Percentiles rank a stretch among this genome's conserved stretches.
phyloP scores from a whole-genome alignment of 1,139 yeast species.

The Pneumocystis sp. region DNA sequence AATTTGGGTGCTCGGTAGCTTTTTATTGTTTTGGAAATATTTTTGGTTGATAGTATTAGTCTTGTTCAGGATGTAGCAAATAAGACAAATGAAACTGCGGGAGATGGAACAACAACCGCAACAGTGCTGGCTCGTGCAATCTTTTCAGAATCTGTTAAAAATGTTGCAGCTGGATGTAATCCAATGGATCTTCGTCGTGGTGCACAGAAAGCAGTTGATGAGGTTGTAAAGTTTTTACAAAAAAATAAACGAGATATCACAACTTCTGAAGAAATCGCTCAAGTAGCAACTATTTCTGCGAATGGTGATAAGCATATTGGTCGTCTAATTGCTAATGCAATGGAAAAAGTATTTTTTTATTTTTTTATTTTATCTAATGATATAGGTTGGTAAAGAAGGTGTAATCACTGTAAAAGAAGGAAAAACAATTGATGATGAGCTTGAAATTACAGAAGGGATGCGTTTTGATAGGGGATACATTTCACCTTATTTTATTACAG shows the following conservation, averaged over 20 bases:
- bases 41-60: conserved; percentile 13
- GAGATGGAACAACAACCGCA: conserved; percentile 98
- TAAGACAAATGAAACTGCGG: conserved; percentile 95
- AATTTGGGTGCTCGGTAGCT: conserved; percentile 72
- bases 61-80: conserved; percentile 95
- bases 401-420: conserved; percentile 97
- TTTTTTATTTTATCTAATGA: not conserved
- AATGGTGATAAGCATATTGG: conserved; percentile 96
- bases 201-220: conserved; percentile 96
- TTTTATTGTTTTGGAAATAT: not conserved
- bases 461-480: conserved; percentile 97
- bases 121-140: conserved; percentile 94
- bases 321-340: conserved; percentile 81
- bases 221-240: conserved; percentile 79
- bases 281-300: conserved; percentile 97
- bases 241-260: conserved; percentile 92
- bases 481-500: conserved; percentile 95
- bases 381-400: conserved; percentile 72
- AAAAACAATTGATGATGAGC: conserved; percentile 89
- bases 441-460: conserved; percentile 98
- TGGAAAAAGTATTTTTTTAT: conserved; percentile 66
- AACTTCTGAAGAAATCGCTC: conserved; percentile 93
- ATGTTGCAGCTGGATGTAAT: conserved; percentile 98
- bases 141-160: conserved; percentile 92
- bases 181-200: conserved; percentile 99